Percentiles rank a stretch among this genome's conserved stretches.
phyloP scores from a whole-genome alignment of 257 asterid genomes.

The Anisodus acutangulus region DNA sequence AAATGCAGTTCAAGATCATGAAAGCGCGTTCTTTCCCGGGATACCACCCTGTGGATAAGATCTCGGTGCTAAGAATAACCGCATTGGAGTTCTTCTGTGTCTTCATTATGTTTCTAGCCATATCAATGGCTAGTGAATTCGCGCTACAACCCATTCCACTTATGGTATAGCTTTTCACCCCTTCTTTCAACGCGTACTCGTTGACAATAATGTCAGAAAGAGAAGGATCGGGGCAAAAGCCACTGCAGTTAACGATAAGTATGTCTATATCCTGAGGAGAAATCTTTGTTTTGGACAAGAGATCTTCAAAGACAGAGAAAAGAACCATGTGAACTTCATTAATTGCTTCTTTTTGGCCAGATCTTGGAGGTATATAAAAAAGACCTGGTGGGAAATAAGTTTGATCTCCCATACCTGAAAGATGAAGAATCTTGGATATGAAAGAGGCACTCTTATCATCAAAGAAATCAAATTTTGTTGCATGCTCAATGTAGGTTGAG shows the following conservation, averaged over 20 bases:
- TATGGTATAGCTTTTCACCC: slow-evolving; percentile 61
- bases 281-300: slow-evolving; percentile 54
- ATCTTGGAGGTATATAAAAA: slow-evolving; percentile 68
- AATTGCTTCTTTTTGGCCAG: slow-evolving; percentile 61
- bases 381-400: slow-evolving; percentile 84
- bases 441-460: slow-evolving; percentile 58
- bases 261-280: slow-evolving; percentile 57
- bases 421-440: slow-evolving; percentile 62
- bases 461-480: slow-evolving; percentile 53
- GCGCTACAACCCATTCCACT: slow-evolving; percentile 97
- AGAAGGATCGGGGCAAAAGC: slow-evolving; percentile 81
- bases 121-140: slow-evolving; percentile 70
- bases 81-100: slow-evolving; percentile 55
- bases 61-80: slow-evolving; percentile 76
- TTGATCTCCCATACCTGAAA: slow-evolving; percentile 66
- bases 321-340: slow-evolving; percentile 62
- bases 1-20: slow-evolving; percentile 74
- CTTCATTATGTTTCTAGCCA: slow-evolving; percentile 60
- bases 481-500: slow-evolving; percentile 65
- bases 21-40: slow-evolving; percentile 61
- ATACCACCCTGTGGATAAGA: slow-evolving; percentile 84
- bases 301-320: slow-evolving; percentile 60
- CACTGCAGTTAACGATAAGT: slow-evolving; percentile 88
- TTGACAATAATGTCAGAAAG: slow-evolving; percentile 65
- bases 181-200: slow-evolving; percentile 58